These are phyloP conservation scores for Cryphonectria naterciae DNA, from an alignment of 2,329 filamentous ascomycete genomes.

Conservation along the genomic window DNA sequence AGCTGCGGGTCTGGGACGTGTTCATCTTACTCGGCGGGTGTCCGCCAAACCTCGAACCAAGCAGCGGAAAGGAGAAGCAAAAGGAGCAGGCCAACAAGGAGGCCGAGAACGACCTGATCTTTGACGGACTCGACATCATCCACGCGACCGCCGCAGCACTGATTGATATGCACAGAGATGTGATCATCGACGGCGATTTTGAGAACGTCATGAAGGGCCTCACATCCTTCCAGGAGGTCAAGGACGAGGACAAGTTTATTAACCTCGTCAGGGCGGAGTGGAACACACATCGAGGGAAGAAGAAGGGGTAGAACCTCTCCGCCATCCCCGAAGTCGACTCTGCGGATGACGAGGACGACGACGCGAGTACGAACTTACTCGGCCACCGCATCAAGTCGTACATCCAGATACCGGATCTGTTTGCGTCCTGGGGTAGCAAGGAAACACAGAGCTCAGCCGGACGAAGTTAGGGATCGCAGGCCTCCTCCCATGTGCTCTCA, in stretches of 20 bases:
- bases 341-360: neutral
- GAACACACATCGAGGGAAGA: conserved; percentile 64
- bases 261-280: conserved; percentile 75
- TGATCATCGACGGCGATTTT: conserved; percentile 90
- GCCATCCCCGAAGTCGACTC: neutral
- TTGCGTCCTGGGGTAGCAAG: conserved; percentile 15
- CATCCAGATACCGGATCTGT: conserved; percentile 7
- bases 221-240: conserved; percentile 91
- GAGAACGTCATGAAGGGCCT: conserved; percentile 98
- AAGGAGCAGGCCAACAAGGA: conserved; percentile 29
- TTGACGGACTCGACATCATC: conserved; percentile 74
- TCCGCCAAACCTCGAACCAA: conserved; percentile 43
- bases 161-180: conserved; percentile 86
- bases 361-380: neutral
- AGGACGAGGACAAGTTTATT: conserved; percentile 93
- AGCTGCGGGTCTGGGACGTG: conserved; percentile 95
- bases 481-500: conserved; percentile 6
- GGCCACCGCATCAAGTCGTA: neutral
- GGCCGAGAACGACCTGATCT: conserved; percentile 14
- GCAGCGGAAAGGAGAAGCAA: conserved; percentile 18
- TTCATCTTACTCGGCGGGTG: conserved; percentile 91
- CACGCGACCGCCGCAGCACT: conserved; percentile 89
- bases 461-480: conserved; percentile 18
- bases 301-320: conserved; percentile 28
- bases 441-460: conserved; percentile 20